Conservation (phyloP, 1,139 yeast genomes). For the Taphrina wiesneri region DNA sequence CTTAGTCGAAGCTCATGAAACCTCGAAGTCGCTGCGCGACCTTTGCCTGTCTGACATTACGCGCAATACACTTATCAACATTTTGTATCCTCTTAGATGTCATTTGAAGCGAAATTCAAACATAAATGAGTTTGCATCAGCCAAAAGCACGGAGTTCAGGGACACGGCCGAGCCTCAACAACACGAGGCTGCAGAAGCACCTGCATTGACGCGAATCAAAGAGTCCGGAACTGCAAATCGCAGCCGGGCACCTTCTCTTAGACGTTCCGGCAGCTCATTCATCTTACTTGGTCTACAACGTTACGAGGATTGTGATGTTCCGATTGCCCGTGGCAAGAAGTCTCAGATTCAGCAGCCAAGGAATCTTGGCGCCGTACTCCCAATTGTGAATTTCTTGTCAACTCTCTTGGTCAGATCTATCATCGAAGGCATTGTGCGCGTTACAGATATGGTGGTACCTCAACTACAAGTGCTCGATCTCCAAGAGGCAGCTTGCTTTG, state of each 20-base stretch:
- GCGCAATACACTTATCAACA: background rate
- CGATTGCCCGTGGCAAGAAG: background rate
- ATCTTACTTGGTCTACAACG: background rate
- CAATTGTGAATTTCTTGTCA: background rate
- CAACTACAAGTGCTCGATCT: constrained; percentile 24
- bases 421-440: constrained; percentile 10
- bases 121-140: background rate
- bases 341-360: background rate
- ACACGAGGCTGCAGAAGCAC: background rate
- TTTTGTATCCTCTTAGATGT: background rate
- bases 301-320: constrained; percentile 11
- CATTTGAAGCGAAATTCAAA: background rate
- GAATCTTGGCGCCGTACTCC: background rate
- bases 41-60: background rate
- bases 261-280: constrained; percentile 12
- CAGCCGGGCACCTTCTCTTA: constrained; percentile 3
- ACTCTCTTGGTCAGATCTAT: background rate
- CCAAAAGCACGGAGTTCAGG: background rate
- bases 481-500: background rate
- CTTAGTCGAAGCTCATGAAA: constrained; percentile 38
- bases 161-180: background rate
- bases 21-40: constrained; percentile 38
- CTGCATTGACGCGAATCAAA: background rate
- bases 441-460: constrained; percentile 35
- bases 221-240: background rate